Base-by-base conservation (phyloP, 495 filamentous ascomycete species). In the Neurospora sp. region DNA sequence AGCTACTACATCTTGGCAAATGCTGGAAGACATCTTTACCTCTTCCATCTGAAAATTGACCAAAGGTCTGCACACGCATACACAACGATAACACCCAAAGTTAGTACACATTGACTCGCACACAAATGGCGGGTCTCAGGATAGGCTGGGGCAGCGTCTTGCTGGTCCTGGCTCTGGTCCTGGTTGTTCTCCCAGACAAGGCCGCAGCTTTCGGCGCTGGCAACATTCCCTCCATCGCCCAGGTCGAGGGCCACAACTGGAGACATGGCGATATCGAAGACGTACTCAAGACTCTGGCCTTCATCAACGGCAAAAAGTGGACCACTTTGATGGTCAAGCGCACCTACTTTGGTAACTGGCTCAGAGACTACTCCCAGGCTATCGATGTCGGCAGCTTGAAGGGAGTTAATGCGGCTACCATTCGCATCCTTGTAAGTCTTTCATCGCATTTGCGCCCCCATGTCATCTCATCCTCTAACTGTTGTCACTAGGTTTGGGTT, bases 211-310 rank as follows among this genome's bases (percentile, higher is more conserved):
- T 99, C 78, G 96, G 96, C 69, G 96, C 96, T 37, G 96, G 96
- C 38, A 98, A 98, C 78, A 97, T 98, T 74, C 95, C 96, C 17
- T 94, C 91, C 0, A 96, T 99, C 76, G 93, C 95, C 2, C 89
- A 92, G 78, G 90, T 99, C 75, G 96, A 99, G 82, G 96, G 96
- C 31, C 87, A 92, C 76, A 99, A 99, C 79, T 99, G 93, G 91
- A 91, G 96, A 73, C 96, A 98, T 91, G 96, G 96, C 71, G 86
- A 91, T 73, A 96, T 97, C 74, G 94, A 98, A 83, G 96, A 99
- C 81, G 90, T 93, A 79, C 89, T 99, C 74, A 94, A 94, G 83
- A 93, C 90, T 16, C 84, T 99, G 72, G 90, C 93, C 31, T 97
- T 93, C 78, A 87, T 98, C 69, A 87, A 90, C 71, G 94, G 94